These are phyloP conservation scores for Solanum neorickii DNA, from an alignment of 257 asterid genomes.

Conservation along the genomic window DNA sequence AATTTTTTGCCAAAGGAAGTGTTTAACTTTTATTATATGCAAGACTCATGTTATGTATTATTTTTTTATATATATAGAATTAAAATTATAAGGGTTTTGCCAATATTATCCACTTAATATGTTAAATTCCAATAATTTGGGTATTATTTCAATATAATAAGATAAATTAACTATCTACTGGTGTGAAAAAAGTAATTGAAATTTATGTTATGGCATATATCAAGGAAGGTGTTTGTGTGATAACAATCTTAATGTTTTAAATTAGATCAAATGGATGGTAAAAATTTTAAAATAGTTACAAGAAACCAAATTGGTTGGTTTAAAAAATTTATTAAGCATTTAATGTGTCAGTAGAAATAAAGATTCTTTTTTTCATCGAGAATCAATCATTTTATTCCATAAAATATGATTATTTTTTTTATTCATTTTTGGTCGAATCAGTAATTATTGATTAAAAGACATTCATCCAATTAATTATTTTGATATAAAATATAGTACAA, in stretches of 20 bases:
- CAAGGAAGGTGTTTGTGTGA: neutral
- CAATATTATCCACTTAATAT: neutral
- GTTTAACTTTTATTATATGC: neutral
- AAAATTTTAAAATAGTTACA: neutral
- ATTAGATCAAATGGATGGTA: neutral
- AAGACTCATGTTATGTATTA: neutral
- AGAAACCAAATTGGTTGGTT: neutral
- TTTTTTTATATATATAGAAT: neutral
- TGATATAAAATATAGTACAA: neutral
- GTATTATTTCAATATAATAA: neutral
- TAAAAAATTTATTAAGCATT: too few species aligned
- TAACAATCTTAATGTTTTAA: neutral
- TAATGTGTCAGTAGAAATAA: too few species aligned
- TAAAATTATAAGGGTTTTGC: neutral
- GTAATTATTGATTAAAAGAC: too few species aligned
- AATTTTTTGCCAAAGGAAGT: neutral
- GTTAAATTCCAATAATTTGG: neutral
- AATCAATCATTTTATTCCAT: neutral
- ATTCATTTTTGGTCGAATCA: fast-evolving
- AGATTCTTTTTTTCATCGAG: too few species aligned
- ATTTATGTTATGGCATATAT: neutral
- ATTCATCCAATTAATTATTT: neutral
- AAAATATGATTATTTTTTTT: neutral
- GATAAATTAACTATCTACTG: neutral
- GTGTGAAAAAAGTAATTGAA: neutral